Percentiles rank a stretch among this genome's conserved stretches.
These are phyloP conservation scores for Solioccasus polychromus DNA, from an alignment of 768 basidiomycete species.

Conservation along the genomic window DNA sequence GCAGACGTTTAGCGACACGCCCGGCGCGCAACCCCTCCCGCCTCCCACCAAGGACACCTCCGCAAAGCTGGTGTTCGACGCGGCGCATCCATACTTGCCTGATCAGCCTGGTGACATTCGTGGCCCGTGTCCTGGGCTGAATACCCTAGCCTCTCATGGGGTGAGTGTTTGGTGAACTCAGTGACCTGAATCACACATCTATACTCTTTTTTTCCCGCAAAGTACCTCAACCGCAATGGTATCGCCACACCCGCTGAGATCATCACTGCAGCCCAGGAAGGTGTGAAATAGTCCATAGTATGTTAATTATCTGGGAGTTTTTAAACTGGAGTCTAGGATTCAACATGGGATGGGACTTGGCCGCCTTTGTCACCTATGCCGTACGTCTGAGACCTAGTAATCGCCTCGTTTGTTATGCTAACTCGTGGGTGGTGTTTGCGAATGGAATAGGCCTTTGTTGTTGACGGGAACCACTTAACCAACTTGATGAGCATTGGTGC, in stretches of 20 bases:
- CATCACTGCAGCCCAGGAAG: slow-evolving; percentile 24
- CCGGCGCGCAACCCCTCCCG: slow-evolving; percentile 23
- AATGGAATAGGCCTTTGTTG: slow-evolving; percentile 19
- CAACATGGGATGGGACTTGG: slow-evolving; percentile 25
- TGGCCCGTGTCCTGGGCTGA: slow-evolving; percentile 25
- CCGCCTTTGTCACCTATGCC: slow-evolving; percentile 20
- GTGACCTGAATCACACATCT: neutral
- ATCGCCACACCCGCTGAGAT: slow-evolving; percentile 22
- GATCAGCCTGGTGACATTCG: slow-evolving; percentile 21
- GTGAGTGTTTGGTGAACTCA: slow-evolving; percentile 13
- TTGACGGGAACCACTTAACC: slow-evolving; percentile 27
- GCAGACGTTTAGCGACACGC: slow-evolving; percentile 13
- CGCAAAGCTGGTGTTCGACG: slow-evolving; percentile 21
- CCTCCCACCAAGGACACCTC: slow-evolving; percentile 23
- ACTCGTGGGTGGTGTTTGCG: neutral
- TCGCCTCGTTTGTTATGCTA: neutral
- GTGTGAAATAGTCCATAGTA: no score
- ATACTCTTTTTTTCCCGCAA: neutral
- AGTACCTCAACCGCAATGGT: slow-evolving; percentile 21
- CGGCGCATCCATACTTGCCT: slow-evolving; percentile 13
- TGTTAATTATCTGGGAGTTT: no score
- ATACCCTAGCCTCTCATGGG: slow-evolving; percentile 27
- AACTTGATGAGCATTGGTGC: slow-evolving; percentile 27
- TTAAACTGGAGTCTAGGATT: no score
- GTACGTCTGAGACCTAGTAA: slow-evolving; percentile 7